phyloP scores from a whole-genome alignment of 2,329 filamentous ascomycete genomes.

The Penicillium hesseltinei region DNA sequence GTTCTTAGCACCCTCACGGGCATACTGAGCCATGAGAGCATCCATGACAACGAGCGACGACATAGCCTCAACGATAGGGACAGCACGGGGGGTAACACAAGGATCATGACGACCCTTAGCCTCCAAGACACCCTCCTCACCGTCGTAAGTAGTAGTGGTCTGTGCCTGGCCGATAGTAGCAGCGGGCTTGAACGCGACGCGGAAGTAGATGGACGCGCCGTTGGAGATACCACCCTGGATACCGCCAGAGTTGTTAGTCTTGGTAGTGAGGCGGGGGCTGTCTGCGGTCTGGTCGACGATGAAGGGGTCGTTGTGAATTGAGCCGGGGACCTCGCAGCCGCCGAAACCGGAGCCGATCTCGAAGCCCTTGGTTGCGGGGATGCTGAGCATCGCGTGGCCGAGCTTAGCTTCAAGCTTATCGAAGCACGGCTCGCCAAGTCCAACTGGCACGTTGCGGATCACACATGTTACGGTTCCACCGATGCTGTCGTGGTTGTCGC shows the following conservation, averaged over 20 bases:
- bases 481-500: conserved; percentile 80
- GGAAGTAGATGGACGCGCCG: conserved; percentile 91
- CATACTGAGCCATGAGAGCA: conserved; percentile 78
- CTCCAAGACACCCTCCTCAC: conserved; percentile 71
- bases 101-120: conserved; percentile 95
- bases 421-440: conserved; percentile 90
- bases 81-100: conserved; percentile 82
- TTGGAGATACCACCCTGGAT: conserved; percentile 96
- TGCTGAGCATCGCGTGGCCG: conserved; percentile 90
- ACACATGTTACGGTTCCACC: conserved; percentile 94
- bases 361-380: conserved; percentile 93
- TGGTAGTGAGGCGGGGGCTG: conserved; percentile 68
- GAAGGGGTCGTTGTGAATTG: conserved; percentile 89
- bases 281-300: conserved; percentile 50
- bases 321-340: conserved; percentile 81
- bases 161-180: conserved; percentile 92
- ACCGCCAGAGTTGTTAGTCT: conserved; percentile 92
- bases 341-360: conserved; percentile 92
- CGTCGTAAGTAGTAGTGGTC: conserved; percentile 76
- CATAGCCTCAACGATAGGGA: conserved; percentile 77
- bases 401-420: conserved; percentile 92
- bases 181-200: conserved; percentile 89
- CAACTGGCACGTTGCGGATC: conserved; percentile 78
- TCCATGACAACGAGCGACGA: conserved; percentile 84
- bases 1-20: conserved; percentile 51